Conservation (phyloP, 2,329 filamentous ascomycete genomes). For the Fonsecaea pugnacius region DNA sequence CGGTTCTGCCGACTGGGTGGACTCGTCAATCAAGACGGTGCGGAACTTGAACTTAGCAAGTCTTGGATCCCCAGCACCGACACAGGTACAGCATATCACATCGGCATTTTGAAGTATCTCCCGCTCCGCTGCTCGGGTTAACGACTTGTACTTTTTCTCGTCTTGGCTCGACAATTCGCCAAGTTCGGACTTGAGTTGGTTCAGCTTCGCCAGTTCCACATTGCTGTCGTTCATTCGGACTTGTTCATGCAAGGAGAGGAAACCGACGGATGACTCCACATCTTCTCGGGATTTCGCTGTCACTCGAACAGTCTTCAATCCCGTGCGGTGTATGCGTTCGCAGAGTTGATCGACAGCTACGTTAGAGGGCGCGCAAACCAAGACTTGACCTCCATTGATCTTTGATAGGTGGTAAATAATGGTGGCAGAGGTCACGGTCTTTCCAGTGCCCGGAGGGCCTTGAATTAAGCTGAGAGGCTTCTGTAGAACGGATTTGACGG, state of each 20-base stretch:
- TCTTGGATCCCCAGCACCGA: slow-evolving; percentile 93
- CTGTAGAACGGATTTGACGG: slow-evolving; percentile 92
- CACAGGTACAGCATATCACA: slow-evolving; percentile 98
- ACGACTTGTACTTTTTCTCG: slow-evolving; percentile 97
- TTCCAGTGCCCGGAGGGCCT: slow-evolving; percentile 93
- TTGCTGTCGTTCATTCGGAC: slow-evolving; percentile 98
- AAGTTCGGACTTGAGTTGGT: slow-evolving; percentile 86
- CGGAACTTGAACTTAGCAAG: slow-evolving; percentile 97
- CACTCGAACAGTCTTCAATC: slow-evolving; percentile 92
- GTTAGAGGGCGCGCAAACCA: slow-evolving; percentile 97
- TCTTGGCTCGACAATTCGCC: slow-evolving; percentile 93
- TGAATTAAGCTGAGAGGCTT: slow-evolving; percentile 95
- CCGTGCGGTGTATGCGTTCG: slow-evolving; percentile 92
- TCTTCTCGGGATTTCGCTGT: slow-evolving; percentile 99
- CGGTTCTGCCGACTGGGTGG: slow-evolving; percentile 95
- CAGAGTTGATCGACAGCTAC: slow-evolving; percentile 98
- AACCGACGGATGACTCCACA: slow-evolving; percentile 97
- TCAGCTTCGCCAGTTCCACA: slow-evolving; percentile 86
- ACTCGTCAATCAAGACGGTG: slow-evolving; percentile 97
- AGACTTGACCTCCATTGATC: slow-evolving; percentile 89
- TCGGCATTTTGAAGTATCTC: slow-evolving; percentile 95
- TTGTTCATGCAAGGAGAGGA: slow-evolving; percentile 93
- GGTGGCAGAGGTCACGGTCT: slow-evolving; percentile 97
- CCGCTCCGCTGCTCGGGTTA: slow-evolving; percentile 89
- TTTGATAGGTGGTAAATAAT: slow-evolving; percentile 98